phyloP scores from a whole-genome alignment of 306 rosid genomes.

The Betula pendula region DNA sequence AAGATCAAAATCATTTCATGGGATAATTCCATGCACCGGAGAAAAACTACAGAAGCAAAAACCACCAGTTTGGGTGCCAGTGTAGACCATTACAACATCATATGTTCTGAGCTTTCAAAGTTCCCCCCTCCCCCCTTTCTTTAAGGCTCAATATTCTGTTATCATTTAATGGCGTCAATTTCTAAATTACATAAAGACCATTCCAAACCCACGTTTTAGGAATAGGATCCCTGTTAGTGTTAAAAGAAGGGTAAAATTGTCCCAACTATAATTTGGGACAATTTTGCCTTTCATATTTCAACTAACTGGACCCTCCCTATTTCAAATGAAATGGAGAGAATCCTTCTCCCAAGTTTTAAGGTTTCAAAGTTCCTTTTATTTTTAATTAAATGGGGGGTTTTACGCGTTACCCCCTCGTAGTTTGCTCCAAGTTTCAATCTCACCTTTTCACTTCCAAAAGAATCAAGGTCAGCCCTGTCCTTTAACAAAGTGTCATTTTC shows the following conservation, averaged over 20 bases:
- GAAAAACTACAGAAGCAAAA: background rate
- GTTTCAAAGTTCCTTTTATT: background rate
- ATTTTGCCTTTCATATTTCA: no score
- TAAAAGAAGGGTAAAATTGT: no score
- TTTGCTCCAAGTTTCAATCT: background rate
- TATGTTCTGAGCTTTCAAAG: background rate
- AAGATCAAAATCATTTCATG: slow-evolving; percentile 2
- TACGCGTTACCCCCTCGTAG: background rate
- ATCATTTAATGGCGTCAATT: background rate
- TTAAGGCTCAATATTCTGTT: background rate
- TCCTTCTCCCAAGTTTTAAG: no score
- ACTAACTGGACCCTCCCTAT: no score
- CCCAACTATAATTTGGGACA: no score
- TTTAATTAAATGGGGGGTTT: no score
- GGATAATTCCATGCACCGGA: slow-evolving; percentile 1
- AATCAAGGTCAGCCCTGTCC: background rate
- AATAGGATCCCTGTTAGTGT: no score
- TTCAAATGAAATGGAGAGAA: no score
- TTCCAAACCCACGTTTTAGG: background rate
- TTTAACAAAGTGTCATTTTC: background rate
- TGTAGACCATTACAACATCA: background rate
- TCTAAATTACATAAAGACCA: background rate
- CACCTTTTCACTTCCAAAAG: background rate
- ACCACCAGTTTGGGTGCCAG: background rate
- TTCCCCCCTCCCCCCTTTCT: background rate